A percentile compares a stretch with the other conserved stretches of the same genome.
Evolutionary conservation across 805 yeast genomes (phyloP).

Genomic region (Saccharomycopsis sp.): DNA sequence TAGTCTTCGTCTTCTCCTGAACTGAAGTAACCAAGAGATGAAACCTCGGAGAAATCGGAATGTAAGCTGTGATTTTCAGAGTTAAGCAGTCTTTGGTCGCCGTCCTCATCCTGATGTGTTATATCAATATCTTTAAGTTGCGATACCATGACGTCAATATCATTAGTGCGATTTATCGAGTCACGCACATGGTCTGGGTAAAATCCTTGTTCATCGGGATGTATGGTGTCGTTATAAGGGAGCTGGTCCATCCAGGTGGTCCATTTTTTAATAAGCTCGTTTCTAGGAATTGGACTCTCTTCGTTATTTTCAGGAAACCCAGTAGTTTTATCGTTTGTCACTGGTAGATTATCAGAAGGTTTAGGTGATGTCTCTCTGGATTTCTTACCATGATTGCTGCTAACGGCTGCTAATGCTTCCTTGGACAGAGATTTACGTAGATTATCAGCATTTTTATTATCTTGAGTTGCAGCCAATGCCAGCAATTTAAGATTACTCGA

Average conservation of each 20-base stretch:
- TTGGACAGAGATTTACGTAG: neutral
- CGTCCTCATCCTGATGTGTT: neutral
- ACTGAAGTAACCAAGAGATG: neutral
- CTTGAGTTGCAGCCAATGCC: neutral
- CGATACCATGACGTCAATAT: neutral
- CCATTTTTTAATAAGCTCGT: slow-evolving; percentile 13
- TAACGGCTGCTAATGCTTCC: slow-evolving; percentile 21
- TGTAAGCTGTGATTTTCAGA: neutral
- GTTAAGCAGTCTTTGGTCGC: neutral
- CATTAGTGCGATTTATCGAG: neutral
- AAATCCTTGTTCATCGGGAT: slow-evolving; percentile 20
- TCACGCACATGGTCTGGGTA: slow-evolving; percentile 3
- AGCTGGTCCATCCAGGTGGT: slow-evolving; percentile 11
- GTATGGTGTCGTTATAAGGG: slow-evolving; percentile 5
- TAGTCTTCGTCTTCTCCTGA: neutral
- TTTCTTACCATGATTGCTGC: slow-evolving; percentile 21
- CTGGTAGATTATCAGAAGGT: neutral
- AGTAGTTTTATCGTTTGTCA: too few relatives aligned
- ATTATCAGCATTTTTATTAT: slow-evolving; percentile 1
- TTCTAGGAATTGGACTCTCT: slow-evolving; percentile 4
- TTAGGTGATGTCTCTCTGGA: neutral
- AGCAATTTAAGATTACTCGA: neutral
- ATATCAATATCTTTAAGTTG: neutral
- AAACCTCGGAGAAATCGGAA: neutral
- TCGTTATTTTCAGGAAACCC: too few relatives aligned